Conservation (phyloP, 441 rosid species). For the Melastoma candidum region DNA sequence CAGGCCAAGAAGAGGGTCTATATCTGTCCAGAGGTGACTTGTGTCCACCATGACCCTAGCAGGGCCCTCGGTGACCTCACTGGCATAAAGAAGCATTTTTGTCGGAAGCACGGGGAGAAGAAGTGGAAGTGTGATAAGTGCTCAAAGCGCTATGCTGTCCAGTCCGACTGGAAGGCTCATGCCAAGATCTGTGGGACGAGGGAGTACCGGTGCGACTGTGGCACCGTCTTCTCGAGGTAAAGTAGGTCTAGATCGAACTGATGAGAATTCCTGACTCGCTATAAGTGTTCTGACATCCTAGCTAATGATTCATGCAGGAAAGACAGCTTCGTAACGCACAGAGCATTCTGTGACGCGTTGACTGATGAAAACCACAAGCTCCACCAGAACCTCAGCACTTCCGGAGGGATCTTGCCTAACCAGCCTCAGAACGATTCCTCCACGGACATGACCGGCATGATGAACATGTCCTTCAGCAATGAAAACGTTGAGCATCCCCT, state of each 20-base stretch:
- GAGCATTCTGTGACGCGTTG: slow-evolving; percentile 55
- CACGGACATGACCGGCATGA: slow-evolving; percentile 23
- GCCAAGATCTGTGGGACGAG: slow-evolving; percentile 51
- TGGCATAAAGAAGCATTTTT: slow-evolving; percentile 54
- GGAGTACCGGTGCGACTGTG: slow-evolving; percentile 55
- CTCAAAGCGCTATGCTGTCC: slow-evolving; percentile 51
- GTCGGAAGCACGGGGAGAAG: slow-evolving; percentile 60
- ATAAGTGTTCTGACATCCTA: too few species aligned
- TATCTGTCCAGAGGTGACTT: slow-evolving; percentile 48
- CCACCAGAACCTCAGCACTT: slow-evolving; percentile 21
- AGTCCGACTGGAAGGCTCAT: slow-evolving; percentile 65
- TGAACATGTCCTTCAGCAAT: slow-evolving; percentile 20
- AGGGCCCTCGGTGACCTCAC: slow-evolving; percentile 56
- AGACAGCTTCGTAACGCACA: slow-evolving; percentile 54
- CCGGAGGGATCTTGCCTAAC: slow-evolving; percentile 23
- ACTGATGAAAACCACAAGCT: slow-evolving; percentile 39
- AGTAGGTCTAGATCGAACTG: not conserved
- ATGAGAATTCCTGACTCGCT: too few species aligned
- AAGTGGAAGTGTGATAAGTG: slow-evolving; percentile 65
- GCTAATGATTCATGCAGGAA: slow-evolving; percentile 22
- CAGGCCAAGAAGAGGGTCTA: slow-evolving; percentile 45
- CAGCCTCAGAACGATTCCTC: slow-evolving; percentile 27
- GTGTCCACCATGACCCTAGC: slow-evolving; percentile 53
- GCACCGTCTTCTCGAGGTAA: slow-evolving; percentile 53
- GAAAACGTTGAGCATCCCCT: slow-evolving; percentile 20